Percentiles rank a stretch among this genome's conserved stretches.
Conservation (phyloP, 371 early-diverging fungal species). For the Mortierella sp. region DNA sequence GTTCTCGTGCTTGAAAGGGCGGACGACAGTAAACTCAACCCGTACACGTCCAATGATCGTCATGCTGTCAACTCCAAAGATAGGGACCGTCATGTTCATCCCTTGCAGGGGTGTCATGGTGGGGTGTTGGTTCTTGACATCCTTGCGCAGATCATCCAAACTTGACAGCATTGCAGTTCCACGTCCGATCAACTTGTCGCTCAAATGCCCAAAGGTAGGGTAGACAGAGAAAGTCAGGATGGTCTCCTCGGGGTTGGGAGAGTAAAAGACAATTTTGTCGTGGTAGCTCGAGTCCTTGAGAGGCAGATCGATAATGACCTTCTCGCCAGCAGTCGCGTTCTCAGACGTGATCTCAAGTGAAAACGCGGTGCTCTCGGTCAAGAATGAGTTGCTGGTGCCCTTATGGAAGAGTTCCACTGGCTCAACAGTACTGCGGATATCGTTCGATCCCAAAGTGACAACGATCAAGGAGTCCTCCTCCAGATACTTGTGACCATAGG, state of each 20-base stretch:
- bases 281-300: constrained; percentile 59
- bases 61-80: constrained; percentile 67
- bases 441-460: constrained; percentile 78
- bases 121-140: constrained; percentile 36
- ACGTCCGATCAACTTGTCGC: constrained; percentile 66
- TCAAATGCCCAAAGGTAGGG: constrained; percentile 69
- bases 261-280: constrained; percentile 74
- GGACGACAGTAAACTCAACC: constrained; percentile 76
- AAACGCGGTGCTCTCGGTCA: constrained; percentile 61
- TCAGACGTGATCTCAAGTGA: constrained; percentile 73
- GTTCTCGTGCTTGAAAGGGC: constrained; percentile 75
- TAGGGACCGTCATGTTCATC: constrained; percentile 67
- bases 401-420: constrained; percentile 59
- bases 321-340: constrained; percentile 70
- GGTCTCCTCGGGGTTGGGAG: constrained; percentile 67
- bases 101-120: constrained; percentile 50
- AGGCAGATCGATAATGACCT: constrained; percentile 74
- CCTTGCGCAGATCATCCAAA: constrained; percentile 53
- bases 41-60: constrained; percentile 73
- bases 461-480: constrained; percentile 74
- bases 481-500: constrained; percentile 78
- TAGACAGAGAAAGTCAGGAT: constrained; percentile 74
- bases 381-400: constrained; percentile 44
- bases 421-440: constrained; percentile 64
- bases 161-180: constrained; percentile 70